Base-by-base conservation (phyloP, 2,329 filamentous ascomycete species). In the Penicillium concentricum region DNA sequence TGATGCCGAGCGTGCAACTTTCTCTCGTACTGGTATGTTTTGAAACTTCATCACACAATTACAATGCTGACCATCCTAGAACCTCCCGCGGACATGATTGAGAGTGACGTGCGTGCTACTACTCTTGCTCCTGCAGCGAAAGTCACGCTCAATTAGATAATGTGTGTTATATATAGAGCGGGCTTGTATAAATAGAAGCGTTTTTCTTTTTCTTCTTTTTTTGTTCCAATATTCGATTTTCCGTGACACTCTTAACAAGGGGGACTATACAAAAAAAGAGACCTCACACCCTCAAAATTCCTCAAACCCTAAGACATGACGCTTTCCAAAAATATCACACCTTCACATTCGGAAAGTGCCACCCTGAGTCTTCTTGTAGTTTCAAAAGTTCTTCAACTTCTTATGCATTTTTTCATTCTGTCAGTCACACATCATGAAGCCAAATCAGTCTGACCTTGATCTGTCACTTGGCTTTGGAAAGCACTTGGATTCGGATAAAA, bases 21-120 rank as follows among this genome's bases (percentile, higher is more conserved):
- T 75, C 53, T 72, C 75, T 16, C 71, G 77, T 61, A 70, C 71
- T 64, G 77, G 76, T 79, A 64, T 67, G 74, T 70, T 24, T 58
- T 30, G 24, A 56, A 44, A 54, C 28, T 16, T 16, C 30, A 24
- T 28, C 12, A 18, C 12, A 24, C 20, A 45, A n/a, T n/a, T 4
- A 46, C 26, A 20, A 1, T 56, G 20, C 46, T 63, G 39, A 63
- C 51, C n/a, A 30, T 51, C 2, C 18, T 32, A 67, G 65, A 66
- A 56, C 63, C 64, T 41, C 82, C 82, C 12, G 79, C 79, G 51
- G 82, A 84, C 66, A 76, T 76, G 38, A 76, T 84, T 28, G 73
- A 77, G 60, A 78, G 75, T 41, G 82, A 84, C 62, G 49, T 50
- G 16, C 47, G 51, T 35, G 47, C 37, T 37, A 34, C 79, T 78